phyloP scores from a whole-genome alignment of 208 protist species.

The Leishmania guyanensis region DNA sequence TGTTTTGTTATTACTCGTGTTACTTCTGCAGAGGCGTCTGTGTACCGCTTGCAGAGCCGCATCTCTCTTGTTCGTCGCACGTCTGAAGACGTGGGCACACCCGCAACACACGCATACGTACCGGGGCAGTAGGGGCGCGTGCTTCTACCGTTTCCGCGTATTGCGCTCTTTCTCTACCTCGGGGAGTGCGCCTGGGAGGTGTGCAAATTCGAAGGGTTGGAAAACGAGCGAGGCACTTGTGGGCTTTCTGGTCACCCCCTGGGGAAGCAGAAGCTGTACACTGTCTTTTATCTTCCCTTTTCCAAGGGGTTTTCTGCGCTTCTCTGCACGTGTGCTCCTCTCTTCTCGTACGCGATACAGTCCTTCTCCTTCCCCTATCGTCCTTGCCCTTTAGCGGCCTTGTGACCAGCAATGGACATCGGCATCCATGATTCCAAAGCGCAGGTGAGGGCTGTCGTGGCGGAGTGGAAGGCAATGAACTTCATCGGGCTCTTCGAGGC shows the following conservation, averaged over 20 bases:
- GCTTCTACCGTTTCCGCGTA: neutral
- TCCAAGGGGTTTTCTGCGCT: neutral
- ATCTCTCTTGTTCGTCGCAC: neutral
- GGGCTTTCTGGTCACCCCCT: no score
- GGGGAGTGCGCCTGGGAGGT: neutral
- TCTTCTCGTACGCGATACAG: slow-evolving; percentile 14
- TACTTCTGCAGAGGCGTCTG: neutral
- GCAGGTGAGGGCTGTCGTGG: slow-evolving; percentile 61
- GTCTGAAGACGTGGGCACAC: no score
- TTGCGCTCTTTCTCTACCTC: neutral
- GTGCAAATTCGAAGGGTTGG: neutral
- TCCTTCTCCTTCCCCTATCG: neutral
- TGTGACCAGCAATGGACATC: slow-evolving; percentile 21
- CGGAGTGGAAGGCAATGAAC: slow-evolving; percentile 41
- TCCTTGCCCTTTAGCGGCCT: neutral
- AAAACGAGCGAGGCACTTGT: neutral
- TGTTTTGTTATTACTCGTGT: neutral
- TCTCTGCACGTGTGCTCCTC: neutral
- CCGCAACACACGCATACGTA: neutral
- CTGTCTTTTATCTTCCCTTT: slow-evolving; percentile 19
- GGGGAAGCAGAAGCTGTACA: neutral
- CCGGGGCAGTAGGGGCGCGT: no score
- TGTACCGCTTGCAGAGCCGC: neutral
- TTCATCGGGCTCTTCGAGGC: slow-evolving; percentile 45
- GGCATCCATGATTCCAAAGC: slow-evolving; percentile 39